Conservation (phyloP, 2,329 filamentous ascomycete species). For the Sporothrix dimorphospora region DNA sequence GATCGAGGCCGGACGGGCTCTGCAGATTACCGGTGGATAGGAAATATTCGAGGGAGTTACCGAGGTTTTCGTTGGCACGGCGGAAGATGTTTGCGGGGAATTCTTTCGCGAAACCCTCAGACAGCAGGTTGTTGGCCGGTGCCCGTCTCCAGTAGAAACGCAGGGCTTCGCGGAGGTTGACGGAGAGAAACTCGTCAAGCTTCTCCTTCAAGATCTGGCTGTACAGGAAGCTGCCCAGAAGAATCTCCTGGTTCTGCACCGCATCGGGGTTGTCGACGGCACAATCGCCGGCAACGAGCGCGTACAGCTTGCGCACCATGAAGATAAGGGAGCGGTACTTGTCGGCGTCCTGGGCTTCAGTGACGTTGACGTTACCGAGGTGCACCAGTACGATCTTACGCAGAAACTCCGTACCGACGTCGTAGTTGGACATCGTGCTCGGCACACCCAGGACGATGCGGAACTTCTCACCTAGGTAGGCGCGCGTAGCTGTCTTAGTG, state of each 20-base stretch:
- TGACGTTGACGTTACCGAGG: constrained; percentile 82
- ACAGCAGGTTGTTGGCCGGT: constrained; percentile 72
- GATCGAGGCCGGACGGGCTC: constrained; percentile 87
- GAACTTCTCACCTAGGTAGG: constrained; percentile 90
- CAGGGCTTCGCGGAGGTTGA: constrained; percentile 54
- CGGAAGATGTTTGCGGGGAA: constrained; percentile 78
- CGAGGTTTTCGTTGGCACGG: constrained; percentile 85
- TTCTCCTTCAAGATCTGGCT: constrained; percentile 95
- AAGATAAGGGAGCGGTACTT: constrained; percentile 94
- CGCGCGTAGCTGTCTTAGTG: constrained; percentile 76
- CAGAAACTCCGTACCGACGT: constrained; percentile 88
- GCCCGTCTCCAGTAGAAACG: constrained; percentile 61
- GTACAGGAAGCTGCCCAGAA: constrained; percentile 91
- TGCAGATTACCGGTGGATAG: constrained; percentile 92
- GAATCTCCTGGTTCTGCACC: constrained; percentile 91
- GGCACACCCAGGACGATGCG: constrained; percentile 82
- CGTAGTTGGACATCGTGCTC: constrained; percentile 82
- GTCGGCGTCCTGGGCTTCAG: constrained; percentile 80
- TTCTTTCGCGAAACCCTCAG: constrained; percentile 75
- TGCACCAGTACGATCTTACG: constrained; percentile 90
- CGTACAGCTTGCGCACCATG: constrained; percentile 95
- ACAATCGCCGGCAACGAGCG: constrained; percentile 89
- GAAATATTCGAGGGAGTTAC: constrained; percentile 89
- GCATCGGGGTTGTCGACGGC: constrained; percentile 95
- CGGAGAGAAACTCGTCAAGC: constrained; percentile 81